These are phyloP conservation scores for Pseudocercospora crystallina DNA, from an alignment of 2,329 filamentous ascomycete species.

Conservation along the genomic window DNA sequence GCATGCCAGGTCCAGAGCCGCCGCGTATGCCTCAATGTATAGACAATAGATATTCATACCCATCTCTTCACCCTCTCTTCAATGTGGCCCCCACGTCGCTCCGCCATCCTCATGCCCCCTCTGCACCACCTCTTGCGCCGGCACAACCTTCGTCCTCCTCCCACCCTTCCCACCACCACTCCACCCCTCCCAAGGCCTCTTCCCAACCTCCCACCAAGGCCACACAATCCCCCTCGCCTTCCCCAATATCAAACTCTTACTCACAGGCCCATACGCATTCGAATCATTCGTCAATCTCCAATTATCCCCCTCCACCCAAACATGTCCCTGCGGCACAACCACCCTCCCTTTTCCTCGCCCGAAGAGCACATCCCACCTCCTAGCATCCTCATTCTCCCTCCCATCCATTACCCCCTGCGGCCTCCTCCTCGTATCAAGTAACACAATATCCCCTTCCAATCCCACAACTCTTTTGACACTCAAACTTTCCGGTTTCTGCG, in stretches of 20 bases:
- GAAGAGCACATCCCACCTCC: conserved; percentile 29
- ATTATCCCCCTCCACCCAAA: conserved; percentile 95
- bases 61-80: too few relatives aligned
- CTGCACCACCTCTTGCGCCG: conserved; percentile 9
- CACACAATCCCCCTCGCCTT: conserved; percentile 71
- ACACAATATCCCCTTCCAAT: conserved; percentile 74
- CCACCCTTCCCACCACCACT: conserved; percentile 20
- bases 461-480: conserved; percentile 82
- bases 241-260: conserved; percentile 69
- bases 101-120: too few relatives aligned
- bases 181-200: conserved; percentile 56
- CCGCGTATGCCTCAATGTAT: too few relatives aligned
- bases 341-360: conserved; percentile 38
- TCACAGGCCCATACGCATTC: conserved; percentile 78
- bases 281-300: conserved; percentile 73
- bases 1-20: too few relatives aligned
- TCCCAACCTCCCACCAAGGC: conserved; percentile 62
- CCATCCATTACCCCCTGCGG: conserved; percentile 39
- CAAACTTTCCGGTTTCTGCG: conserved; percentile 65
- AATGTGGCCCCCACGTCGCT: too few relatives aligned
- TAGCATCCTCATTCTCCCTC: conserved; percentile 26
- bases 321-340: conserved; percentile 75
- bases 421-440: conserved; percentile 50
- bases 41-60: too few relatives aligned
- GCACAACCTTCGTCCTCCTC: conserved; percentile 43